phyloP scores from a whole-genome alignment of 2,329 filamentous ascomycete species.

The Colletotrichum simmondsii region DNA sequence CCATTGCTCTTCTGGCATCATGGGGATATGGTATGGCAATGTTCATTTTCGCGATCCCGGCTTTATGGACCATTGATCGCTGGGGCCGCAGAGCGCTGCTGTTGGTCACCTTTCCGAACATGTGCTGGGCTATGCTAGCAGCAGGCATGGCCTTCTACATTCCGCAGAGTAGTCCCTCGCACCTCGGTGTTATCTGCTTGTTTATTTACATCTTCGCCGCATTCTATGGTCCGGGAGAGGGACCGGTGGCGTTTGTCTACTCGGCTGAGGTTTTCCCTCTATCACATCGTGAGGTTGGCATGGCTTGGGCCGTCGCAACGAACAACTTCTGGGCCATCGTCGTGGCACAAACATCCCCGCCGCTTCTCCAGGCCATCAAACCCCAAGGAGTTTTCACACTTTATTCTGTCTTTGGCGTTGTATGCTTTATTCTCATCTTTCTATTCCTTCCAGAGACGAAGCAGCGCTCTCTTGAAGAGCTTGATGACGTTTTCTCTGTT shows the following conservation, averaged over 20 bases:
- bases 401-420: constrained; percentile 58
- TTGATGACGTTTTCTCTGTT: constrained; percentile 51
- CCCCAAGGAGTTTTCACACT: constrained; percentile 52
- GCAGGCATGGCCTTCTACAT: constrained; percentile 52
- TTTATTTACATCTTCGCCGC: constrained; percentile 76
- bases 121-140: constrained; percentile 68
- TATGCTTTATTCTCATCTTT: constrained; percentile 59
- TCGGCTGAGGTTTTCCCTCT: constrained; percentile 73
- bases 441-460: constrained; percentile 62
- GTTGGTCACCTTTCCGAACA: constrained; percentile 74
- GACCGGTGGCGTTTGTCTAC: constrained; percentile 71
- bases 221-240: constrained; percentile 71
- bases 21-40: constrained; percentile 66
- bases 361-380: constrained; percentile 51
- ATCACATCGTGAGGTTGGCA: constrained; percentile 71
- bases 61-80: constrained; percentile 74
- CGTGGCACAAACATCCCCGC: constrained; percentile 62
- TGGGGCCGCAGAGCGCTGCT: constrained; percentile 71
- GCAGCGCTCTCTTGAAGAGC: constrained; percentile 59
- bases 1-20: constrained; percentile 55
- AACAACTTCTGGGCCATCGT: constrained; percentile 66
- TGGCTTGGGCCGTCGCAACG: constrained; percentile 72
- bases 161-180: constrained; percentile 46
- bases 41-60: constrained; percentile 73
- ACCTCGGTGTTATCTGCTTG: constrained; percentile 62